These are phyloP conservation scores for Diplodia sapinea DNA, from an alignment of 2,329 filamentous ascomycete species.

Conservation along the genomic window DNA sequence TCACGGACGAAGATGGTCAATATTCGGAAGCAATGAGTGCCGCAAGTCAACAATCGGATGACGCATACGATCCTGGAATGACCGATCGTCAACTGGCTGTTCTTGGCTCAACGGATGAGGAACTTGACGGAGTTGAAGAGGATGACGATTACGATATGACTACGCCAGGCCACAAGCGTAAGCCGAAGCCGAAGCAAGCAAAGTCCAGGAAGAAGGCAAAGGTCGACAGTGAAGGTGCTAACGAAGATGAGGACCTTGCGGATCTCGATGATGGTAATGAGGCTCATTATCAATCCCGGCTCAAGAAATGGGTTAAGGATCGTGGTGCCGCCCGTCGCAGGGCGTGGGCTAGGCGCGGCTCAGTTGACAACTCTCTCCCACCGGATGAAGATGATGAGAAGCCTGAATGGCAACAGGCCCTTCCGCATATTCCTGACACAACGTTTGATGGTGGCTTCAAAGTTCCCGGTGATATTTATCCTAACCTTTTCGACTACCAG, in stretches of 20 bases:
- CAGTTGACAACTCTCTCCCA: not conserved
- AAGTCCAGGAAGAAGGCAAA: conserved; percentile 36
- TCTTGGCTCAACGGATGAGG: conserved; percentile 48
- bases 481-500: conserved; percentile 93
- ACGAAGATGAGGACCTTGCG: conserved; percentile 56
- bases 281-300: conserved; percentile 73
- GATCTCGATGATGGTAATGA: conserved; percentile 90
- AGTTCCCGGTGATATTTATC: conserved; percentile 90
- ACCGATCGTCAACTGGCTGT: conserved; percentile 49
- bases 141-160: conserved; percentile 49
- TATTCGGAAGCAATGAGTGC: conserved; percentile 30
- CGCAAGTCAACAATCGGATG: conserved; percentile 48
- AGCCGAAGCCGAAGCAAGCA: conserved; percentile 41
- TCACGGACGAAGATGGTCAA: conserved; percentile 31
- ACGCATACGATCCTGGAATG: conserved; percentile 49
- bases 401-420: conserved; percentile 81
- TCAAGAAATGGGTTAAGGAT: conserved; percentile 75
- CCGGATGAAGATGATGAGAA: conserved; percentile 49
- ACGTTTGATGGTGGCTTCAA: conserved; percentile 75
- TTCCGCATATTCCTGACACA: conserved; percentile 80
- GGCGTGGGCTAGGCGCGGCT: conserved; percentile 44
- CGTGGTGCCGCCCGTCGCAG: conserved; percentile 65
- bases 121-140: conserved; percentile 43
- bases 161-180: conserved; percentile 49
- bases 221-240: conserved; percentile 35